Evolutionary conservation across 2,329 filamentous ascomycete species (phyloP).

Genomic region (Ceratocystis ficicola): DNA sequence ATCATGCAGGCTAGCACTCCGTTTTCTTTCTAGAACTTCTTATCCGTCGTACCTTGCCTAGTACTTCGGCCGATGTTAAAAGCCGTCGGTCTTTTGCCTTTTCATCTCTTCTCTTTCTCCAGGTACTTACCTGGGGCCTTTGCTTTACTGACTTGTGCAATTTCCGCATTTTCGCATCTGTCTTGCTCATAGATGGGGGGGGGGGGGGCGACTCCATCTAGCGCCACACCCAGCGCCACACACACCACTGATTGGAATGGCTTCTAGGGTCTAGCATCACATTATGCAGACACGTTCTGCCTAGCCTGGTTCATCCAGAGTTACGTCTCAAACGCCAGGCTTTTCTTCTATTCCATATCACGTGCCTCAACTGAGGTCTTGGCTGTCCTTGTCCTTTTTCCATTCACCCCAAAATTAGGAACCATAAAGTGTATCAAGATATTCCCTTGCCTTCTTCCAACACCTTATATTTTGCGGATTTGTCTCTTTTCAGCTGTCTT

Average conservation of each 20-base stretch:
- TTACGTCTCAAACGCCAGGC: constrained; percentile 1
- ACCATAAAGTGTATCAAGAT: neutral
- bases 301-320: neutral
- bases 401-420: neutral
- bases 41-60: neutral
- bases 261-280: neutral
- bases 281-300: neutral
- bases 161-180: too few species aligned
- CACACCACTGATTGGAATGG: too few species aligned
- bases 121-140: too few species aligned
- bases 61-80: neutral
- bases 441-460: neutral
- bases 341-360: neutral
- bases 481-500: constrained; percentile 7
- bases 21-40: neutral
- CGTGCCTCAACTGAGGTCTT: neutral
- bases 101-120: too few species aligned
- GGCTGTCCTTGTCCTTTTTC: neutral
- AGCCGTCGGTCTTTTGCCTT: neutral
- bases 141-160: too few species aligned
- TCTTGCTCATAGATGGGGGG: too few species aligned
- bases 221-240: too few species aligned
- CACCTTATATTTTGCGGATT: neutral
- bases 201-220: too few species aligned
- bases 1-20: neutral